Percentiles rank a stretch among this genome's conserved stretches.
Conservation (phyloP, 176 grass and related monocot genomes). For the Bonia amplexicaulis region DNA sequence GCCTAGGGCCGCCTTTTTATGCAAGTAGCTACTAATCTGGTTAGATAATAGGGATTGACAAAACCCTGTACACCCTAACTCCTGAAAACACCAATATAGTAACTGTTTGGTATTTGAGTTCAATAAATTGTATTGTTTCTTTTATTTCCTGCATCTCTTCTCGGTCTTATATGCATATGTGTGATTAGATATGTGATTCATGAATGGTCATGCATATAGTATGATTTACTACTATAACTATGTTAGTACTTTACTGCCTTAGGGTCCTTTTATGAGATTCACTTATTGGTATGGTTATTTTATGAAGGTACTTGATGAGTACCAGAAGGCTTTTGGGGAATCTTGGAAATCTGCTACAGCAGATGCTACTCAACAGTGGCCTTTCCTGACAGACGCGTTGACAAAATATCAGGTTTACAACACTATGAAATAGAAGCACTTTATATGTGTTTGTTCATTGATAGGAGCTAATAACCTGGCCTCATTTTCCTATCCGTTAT, state of each 20-base stretch:
- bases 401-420: constrained; percentile 83
- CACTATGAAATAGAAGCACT: neutral
- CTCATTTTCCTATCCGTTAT: neutral
- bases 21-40: neutral
- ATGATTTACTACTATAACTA: neutral
- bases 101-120: neutral
- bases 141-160: neutral
- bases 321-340: constrained; percentile 94
- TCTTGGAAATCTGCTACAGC: constrained; percentile 55
- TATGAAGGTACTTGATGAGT: constrained; percentile 94
- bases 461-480: neutral
- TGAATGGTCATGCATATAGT: neutral
- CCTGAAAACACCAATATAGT: neutral
- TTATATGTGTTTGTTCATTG: neutral
- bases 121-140: neutral
- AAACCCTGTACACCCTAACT: neutral
- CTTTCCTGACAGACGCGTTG: constrained; percentile 77
- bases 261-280: neutral
- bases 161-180: neutral
- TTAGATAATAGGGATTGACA: neutral
- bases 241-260: neutral
- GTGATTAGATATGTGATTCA: neutral
- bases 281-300: constrained; percentile 4
- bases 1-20: neutral
- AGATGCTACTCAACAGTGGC: constrained; percentile 75